Evolutionary conservation across 345 rosid genomes (phyloP).

Genomic region (Sonneratia caseolaris): DNA sequence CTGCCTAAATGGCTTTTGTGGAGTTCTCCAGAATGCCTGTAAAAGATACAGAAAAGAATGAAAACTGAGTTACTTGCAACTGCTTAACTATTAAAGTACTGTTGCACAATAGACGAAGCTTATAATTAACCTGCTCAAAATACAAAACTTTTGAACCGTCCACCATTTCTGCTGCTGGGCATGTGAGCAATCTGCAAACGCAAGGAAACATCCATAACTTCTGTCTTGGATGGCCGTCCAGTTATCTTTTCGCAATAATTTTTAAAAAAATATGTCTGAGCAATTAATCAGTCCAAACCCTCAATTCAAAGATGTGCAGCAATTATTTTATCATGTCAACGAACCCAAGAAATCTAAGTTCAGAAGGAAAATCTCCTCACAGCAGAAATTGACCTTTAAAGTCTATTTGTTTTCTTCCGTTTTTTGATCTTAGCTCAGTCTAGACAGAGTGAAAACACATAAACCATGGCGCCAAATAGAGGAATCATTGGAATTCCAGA

Average conservation of each 20-base stretch:
- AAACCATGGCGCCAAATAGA: not conserved
- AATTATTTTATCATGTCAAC: not conserved
- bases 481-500: too few species aligned
- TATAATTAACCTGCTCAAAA: conserved; percentile 54
- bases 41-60: not conserved
- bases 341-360: not conserved
- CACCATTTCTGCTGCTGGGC: conserved; percentile 88
- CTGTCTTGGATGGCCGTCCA: not conserved
- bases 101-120: not conserved
- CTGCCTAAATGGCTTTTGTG: conserved; percentile 88
- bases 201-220: not conserved
- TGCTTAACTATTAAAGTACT: conserved; percentile 1
- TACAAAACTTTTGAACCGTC: conserved; percentile 81
- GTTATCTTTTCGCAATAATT: not conserved
- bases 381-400: not conserved
- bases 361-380: too few species aligned
- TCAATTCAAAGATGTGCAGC: not conserved
- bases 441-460: not conserved
- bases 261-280: too few species aligned
- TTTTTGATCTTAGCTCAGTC: not conserved
- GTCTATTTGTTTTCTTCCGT: not conserved
- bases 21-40: conserved; percentile 90
- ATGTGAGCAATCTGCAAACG: conserved; percentile 53
- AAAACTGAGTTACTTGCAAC: not conserved
- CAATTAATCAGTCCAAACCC: too few species aligned